These are phyloP conservation scores for Luzula sylvatica DNA, from an alignment of 176 grass and related monocot species.

Conservation along the genomic window DNA sequence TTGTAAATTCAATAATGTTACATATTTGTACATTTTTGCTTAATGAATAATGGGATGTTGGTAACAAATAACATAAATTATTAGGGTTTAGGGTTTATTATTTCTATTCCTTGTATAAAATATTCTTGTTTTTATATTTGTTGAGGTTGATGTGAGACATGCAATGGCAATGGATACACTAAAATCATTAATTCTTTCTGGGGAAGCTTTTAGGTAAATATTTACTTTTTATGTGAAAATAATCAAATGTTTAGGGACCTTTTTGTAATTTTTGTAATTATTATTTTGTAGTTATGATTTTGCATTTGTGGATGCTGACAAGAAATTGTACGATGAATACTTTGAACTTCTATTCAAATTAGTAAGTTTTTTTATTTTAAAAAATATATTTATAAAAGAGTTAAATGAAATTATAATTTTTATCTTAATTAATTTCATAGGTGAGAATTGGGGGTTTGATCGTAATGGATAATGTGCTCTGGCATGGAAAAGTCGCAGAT, in stretches of 20 bases:
- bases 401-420: too few species aligned
- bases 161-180: conserved; percentile 68
- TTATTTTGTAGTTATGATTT: conserved; percentile 71
- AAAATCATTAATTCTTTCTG: conserved; percentile 45
- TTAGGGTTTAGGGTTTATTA: background rate
- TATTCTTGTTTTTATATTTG: conserved; percentile 1
- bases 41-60: too few species aligned
- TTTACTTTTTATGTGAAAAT: background rate
- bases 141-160: conserved; percentile 76
- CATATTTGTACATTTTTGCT: too few species aligned
- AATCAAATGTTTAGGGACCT: background rate
- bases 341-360: conserved; percentile 79
- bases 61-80: too few species aligned
- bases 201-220: conserved; percentile 65
- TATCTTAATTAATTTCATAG: conserved; percentile 33
- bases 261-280: conserved; percentile 12
- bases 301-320: conserved; percentile 95
- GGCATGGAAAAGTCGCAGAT: conserved; percentile 89
- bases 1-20: too few species aligned
- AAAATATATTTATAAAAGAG: too few species aligned
- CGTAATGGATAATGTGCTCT: conserved; percentile 93
- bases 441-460: conserved; percentile 81
- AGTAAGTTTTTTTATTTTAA: too few species aligned
- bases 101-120: conserved; percentile 15
- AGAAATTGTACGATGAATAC: conserved; percentile 72